Evolutionary conservation across 441 rosid genomes (phyloP).

Genomic region (Croton laevigatus): DNA sequence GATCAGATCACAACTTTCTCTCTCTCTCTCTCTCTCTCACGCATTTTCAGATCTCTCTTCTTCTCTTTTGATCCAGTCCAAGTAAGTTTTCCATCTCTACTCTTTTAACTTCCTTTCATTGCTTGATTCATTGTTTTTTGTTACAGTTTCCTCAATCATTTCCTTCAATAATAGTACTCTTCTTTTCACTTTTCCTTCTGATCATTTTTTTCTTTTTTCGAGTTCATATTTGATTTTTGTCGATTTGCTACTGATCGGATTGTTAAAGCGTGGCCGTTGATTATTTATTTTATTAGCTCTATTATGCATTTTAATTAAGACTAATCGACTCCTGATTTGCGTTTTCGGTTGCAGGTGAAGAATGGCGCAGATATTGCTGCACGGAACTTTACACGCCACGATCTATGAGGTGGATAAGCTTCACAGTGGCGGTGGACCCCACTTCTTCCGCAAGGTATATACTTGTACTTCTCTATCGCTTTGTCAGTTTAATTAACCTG

Average conservation of each 20-base stretch:
- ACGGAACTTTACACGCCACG: conserved; percentile 85
- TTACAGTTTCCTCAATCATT: neutral
- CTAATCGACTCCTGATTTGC: neutral
- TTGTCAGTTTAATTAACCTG: neutral
- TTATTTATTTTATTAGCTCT: no score
- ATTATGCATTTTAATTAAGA: neutral
- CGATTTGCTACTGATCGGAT: neutral
- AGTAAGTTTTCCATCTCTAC: neutral
- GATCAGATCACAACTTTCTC: neutral
- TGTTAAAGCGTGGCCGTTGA: no score
- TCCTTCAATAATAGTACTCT: neutral
- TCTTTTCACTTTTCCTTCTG: neutral
- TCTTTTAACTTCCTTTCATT: neutral
- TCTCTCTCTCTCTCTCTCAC: neutral
- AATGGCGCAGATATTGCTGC: conserved; percentile 77
- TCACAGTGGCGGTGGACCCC: conserved; percentile 35
- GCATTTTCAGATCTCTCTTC: conserved; percentile 14
- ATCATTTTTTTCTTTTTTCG: neutral
- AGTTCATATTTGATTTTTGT: no score
- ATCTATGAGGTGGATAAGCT: conserved; percentile 79
- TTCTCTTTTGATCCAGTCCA: neutral
- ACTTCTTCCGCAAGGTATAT: conserved; percentile 69
- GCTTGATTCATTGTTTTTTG: neutral
- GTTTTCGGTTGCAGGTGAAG: conserved; percentile 33
- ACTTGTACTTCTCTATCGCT: neutral